Base-by-base conservation (phyloP, 108 stramenopile genomes). In the Ochromonas danica region DNA sequence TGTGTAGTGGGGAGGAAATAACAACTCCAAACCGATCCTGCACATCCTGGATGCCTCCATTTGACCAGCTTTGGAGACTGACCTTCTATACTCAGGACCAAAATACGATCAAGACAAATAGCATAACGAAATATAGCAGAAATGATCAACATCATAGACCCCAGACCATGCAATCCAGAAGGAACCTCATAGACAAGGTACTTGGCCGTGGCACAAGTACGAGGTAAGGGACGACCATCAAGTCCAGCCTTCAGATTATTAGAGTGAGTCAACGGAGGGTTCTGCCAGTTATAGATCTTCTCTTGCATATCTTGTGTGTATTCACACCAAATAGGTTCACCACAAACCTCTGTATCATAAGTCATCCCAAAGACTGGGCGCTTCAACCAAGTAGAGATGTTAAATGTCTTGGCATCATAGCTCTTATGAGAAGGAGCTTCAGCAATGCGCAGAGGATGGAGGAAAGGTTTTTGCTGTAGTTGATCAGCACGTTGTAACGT, bases 121-220 rank as follows among this genome's bases (percentile, higher is more conserved):
- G 72, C 72, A 36, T 57, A 75, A 33, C 72, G 72, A 38, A 75
- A 41, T 33, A 36, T 36, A 6, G 17, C 40, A 36, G 72, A 6
- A 36, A 42, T 75, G 6, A 41, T 10, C 40, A 14, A 6, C 40
- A 27, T 14, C 72, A 75, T 75, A 36, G 45, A 57, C 6, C 72
- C 72, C 17, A 75, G 14, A 22, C 72, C 72, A 27, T 75, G 43
- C 27, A 41, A 57, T 6, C 38, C 40, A 27, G 72, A 35, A 28
- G 31, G 41, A 6, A 33, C 14, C 72, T 75, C 72, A 36, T 30
- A 75, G 36, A 75, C 27, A 6, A 75, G 40, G 40, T 42, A 75
- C 72, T 75, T 39, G 40, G 72, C 72, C 3, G 6, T 60, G 14
- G 36, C 43, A 36, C 72, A 75, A 6, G 45, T 60, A 10, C 72